Evolutionary conservation across 2,329 filamentous ascomycete genomes (phyloP).

Genomic region (Cytospora piceae): DNA sequence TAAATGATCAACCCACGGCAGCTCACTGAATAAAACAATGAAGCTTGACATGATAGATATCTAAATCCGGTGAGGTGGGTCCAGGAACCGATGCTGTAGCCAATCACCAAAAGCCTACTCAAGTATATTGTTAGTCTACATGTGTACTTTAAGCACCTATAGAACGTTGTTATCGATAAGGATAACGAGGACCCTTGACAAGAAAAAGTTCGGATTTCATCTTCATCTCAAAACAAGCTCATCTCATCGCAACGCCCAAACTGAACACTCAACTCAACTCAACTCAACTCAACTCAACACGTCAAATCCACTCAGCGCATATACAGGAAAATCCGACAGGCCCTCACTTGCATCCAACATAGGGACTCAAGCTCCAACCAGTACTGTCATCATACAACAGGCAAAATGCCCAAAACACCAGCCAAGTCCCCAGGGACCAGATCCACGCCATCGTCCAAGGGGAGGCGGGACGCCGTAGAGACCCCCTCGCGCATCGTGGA

Average conservation of each 20-base stretch:
- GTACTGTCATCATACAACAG: neutral
- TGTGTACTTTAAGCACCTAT: no score
- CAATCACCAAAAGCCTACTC: neutral
- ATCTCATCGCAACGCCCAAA: slow-evolving; percentile 9
- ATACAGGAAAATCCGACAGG: neutral
- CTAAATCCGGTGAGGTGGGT: neutral
- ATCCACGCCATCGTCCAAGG: slow-evolving; percentile 11
- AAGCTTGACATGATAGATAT: neutral
- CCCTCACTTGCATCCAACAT: neutral
- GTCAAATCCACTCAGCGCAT: neutral
- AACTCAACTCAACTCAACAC: neutral
- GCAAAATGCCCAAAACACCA: slow-evolving; percentile 22
- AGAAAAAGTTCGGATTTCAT: slow-evolving; percentile 19
- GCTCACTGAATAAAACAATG: neutral
- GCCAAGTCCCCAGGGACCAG: slow-evolving; percentile 20
- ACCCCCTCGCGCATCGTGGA: slow-evolving; percentile 14
- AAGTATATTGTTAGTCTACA: no score
- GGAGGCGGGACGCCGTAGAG: slow-evolving; percentile 17
- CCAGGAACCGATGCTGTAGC: neutral
- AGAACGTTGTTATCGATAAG: slow-evolving; percentile 20
- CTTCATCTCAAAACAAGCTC: neutral
- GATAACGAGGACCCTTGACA: slow-evolving; percentile 14
- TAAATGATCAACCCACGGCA: neutral
- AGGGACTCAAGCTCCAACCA: neutral
- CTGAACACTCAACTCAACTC: neutral